phyloP scores from a whole-genome alignment of 768 basidiomycete species.

The Leccinum variicolor region DNA sequence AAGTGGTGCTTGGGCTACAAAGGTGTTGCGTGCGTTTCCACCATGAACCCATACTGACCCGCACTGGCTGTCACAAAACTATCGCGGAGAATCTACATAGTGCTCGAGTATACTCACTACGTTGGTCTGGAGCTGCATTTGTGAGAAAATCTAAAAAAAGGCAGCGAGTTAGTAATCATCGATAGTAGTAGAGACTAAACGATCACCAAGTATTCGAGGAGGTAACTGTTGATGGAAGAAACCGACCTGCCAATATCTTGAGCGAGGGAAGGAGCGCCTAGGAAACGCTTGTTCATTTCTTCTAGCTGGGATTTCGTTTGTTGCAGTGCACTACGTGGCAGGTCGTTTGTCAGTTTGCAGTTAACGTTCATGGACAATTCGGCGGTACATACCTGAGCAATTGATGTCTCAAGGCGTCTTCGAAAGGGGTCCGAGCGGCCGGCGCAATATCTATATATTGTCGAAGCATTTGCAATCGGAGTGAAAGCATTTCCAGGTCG shows the following conservation, averaged over 20 bases:
- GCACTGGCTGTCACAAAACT: too few relatives aligned
- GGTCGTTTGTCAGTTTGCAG: not conserved
- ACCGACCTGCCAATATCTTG: not conserved
- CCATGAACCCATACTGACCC: too few relatives aligned
- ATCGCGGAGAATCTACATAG: too few relatives aligned
- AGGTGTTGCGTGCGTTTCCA: too few relatives aligned
- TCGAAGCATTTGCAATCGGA: not conserved
- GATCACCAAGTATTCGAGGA: conserved; percentile 2
- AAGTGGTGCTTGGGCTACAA: too few relatives aligned
- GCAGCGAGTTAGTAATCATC: not conserved
- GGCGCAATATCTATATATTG: not conserved
- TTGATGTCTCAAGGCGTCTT: not conserved
- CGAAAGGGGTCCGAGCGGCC: not conserved
- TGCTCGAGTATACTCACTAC: not conserved
- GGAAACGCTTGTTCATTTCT: not conserved
- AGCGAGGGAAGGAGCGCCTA: not conserved
- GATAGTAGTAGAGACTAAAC: not conserved
- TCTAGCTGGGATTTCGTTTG: not conserved
- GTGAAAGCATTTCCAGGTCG: not conserved
- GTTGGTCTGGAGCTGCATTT: not conserved
- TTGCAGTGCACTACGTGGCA: not conserved
- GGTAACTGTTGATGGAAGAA: not conserved
- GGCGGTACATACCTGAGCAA: not conserved
- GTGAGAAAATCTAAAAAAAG: not conserved
- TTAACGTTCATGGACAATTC: too few relatives aligned